These are phyloP conservation scores for Phialocephala subalpina DNA, from an alignment of 2,329 filamentous ascomycete genomes.

Conservation along the genomic window DNA sequence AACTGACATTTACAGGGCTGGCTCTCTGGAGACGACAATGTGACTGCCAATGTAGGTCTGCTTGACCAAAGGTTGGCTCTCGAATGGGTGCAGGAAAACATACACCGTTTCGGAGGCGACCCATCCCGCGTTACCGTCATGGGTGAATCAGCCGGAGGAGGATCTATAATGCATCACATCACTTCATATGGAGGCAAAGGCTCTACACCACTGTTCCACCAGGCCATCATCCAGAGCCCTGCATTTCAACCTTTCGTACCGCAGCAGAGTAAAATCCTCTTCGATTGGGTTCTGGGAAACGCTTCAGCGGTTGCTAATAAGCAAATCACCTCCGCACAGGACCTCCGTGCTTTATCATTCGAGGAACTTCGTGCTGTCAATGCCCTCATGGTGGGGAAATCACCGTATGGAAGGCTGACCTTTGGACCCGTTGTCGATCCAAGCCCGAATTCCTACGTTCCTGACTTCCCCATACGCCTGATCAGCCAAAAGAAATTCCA, in stretches of 20 bases:
- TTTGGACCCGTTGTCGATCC: conserved; percentile 54
- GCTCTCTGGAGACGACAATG: conserved; percentile 53
- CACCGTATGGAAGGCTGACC: conserved; percentile 51
- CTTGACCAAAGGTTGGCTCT: conserved; percentile 63
- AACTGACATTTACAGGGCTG: conserved; percentile 30
- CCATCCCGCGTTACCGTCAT: conserved; percentile 57
- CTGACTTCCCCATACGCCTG: conserved; percentile 52
- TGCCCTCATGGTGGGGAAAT: conserved; percentile 24
- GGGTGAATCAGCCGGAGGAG: conserved; percentile 59
- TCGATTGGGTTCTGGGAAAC: conserved; percentile 25
- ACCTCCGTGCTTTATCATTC: conserved; percentile 30
- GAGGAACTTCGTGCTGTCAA: conserved; percentile 30
- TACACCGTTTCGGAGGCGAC: conserved; percentile 63
- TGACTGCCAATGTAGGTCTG: conserved; percentile 57
- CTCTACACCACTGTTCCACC: conserved; percentile 50
- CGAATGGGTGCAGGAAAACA: conserved; percentile 63
- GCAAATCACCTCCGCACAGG: conserved; percentile 23
- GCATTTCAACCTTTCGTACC: conserved; percentile 28
- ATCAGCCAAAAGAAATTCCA: conserved; percentile 54
- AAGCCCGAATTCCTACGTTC: conserved; percentile 51
- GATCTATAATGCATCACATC: conserved; percentile 63
- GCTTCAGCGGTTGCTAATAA: conserved; percentile 26
- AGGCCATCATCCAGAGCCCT: conserved; percentile 45
- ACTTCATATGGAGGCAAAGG: conserved; percentile 56
- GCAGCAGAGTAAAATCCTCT: conserved; percentile 26